These are phyloP conservation scores for Puccinia novopanici DNA, from an alignment of 1,284 basidiomycete species.

Conservation along the genomic window DNA sequence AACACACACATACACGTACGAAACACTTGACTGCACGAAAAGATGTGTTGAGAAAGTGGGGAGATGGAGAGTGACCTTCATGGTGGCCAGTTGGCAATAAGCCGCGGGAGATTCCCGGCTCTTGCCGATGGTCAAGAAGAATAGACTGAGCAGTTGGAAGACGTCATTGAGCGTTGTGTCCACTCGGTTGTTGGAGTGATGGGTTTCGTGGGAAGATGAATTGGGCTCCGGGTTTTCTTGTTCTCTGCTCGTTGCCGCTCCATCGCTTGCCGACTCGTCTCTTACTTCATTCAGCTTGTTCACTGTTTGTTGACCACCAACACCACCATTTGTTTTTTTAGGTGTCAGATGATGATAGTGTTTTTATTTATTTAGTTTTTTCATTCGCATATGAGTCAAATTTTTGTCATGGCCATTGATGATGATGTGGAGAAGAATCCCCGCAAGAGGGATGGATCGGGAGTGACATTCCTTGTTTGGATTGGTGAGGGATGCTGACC, in stretches of 20 bases:
- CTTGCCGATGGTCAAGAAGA: constrained; percentile 71
- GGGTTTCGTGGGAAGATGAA: constrained; percentile 44
- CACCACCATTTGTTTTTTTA: constrained; percentile 22
- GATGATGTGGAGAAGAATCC: too few species aligned
- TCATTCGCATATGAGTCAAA: too few species aligned
- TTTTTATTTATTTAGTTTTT: too few species aligned
- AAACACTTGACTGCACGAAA: constrained; percentile 33
- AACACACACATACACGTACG: background rate
- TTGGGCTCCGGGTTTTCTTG: constrained; percentile 41
- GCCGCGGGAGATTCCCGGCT: constrained; percentile 86
- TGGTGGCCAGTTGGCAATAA: constrained; percentile 89
- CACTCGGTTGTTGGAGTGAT: constrained; percentile 67
- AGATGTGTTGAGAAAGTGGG: background rate
- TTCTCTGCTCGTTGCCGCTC: constrained; percentile 40
- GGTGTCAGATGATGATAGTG: background rate
- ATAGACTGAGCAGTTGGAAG: constrained; percentile 66
- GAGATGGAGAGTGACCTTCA: constrained; percentile 70
- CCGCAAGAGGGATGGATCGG: background rate
- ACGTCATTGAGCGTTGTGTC: constrained; percentile 91
- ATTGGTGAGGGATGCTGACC: constrained; percentile 60
- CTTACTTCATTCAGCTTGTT: constrained; percentile 88
- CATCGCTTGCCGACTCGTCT: constrained; percentile 62
- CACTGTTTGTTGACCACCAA: constrained; percentile 65
- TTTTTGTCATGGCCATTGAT: too few species aligned
- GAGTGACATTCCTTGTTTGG: background rate